phyloP scores from a whole-genome alignment of 2,329 filamentous ascomycete species.

The Mycosphaerella sp. region DNA sequence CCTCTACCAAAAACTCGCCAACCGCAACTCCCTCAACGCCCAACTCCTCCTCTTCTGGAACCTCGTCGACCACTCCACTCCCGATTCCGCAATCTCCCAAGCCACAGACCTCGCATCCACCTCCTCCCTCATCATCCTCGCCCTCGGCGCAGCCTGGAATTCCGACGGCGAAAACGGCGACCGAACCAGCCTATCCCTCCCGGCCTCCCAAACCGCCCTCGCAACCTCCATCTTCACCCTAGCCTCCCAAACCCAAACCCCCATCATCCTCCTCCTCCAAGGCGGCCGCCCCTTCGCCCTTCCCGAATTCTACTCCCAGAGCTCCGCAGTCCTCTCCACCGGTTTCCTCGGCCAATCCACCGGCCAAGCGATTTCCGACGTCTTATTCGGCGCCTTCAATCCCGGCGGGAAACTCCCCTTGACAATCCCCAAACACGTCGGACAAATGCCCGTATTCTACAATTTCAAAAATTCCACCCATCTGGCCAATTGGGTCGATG shows the following conservation, averaged over 20 bases:
- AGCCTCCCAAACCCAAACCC: too few species aligned
- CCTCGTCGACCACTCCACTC: slow-evolving; percentile 10
- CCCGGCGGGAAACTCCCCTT: slow-evolving; percentile 13
- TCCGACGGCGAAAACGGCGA: slow-evolving; percentile 18
- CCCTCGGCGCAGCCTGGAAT: slow-evolving; percentile 14
- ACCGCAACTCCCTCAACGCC: slow-evolving; percentile 16
- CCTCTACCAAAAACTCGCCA: slow-evolving; percentile 18
- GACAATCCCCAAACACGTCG: slow-evolving; percentile 11
- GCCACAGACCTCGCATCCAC: slow-evolving; percentile 5
- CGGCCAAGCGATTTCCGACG: slow-evolving; percentile 14
- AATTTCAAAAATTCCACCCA: slow-evolving; percentile 12
- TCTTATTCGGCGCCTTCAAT: slow-evolving; percentile 13
- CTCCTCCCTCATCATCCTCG: slow-evolving; percentile 12
- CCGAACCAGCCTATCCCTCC: slow-evolving; percentile 13
- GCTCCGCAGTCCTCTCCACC: slow-evolving; percentile 10
- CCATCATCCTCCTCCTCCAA: slow-evolving; percentile 12
- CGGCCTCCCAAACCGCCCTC: slow-evolving; percentile 15
- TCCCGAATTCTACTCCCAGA: slow-evolving; percentile 13
- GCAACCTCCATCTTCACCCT: slow-evolving; percentile 6
- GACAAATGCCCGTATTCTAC: slow-evolving; percentile 17
- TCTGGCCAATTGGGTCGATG: slow-evolving; percentile 8
- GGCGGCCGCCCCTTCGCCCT: slow-evolving; percentile 17
- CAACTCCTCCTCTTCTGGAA: slow-evolving; percentile 20
- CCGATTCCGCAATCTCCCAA: slow-evolving; percentile 10
- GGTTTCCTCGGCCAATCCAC: slow-evolving; percentile 15